These are phyloP conservation scores for Aspergillus sp. DNA, from an alignment of 2,329 filamentous ascomycete genomes.

Conservation along the genomic window DNA sequence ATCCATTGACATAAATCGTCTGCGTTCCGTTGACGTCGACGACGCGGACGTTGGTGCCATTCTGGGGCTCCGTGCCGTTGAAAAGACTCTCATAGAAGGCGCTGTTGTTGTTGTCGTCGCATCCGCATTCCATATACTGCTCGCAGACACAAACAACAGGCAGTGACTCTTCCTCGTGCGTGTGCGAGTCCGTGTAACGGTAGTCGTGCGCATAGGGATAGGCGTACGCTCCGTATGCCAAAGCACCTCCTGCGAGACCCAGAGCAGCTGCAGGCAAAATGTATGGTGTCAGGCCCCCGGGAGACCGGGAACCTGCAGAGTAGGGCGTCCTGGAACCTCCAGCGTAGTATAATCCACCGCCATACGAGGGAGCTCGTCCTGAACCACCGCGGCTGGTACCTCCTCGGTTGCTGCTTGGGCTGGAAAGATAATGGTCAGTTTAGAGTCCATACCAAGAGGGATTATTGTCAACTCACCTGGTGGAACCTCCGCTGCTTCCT, in stretches of 20 bases:
- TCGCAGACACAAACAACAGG: conserved; percentile 54
- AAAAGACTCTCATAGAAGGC: conserved; percentile 39
- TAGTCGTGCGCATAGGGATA: conserved; percentile 51
- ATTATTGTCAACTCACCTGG: conserved; percentile 11
- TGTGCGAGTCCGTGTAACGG: conserved; percentile 40
- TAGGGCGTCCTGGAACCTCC: conserved; percentile 50
- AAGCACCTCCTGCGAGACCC: conserved; percentile 47
- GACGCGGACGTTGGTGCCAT: conserved; percentile 33
- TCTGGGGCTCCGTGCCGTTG: conserved; percentile 33
- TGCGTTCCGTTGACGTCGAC: conserved; percentile 38
- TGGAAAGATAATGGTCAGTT: background rate
- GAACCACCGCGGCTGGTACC: conserved; percentile 31
- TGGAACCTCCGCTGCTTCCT: conserved; percentile 14
- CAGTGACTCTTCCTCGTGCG: conserved; percentile 42
- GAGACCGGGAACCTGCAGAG: conserved; percentile 37
- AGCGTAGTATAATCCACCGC: conserved; percentile 48
- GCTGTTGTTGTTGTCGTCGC: conserved; percentile 45
- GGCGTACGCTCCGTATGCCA: conserved; percentile 50
- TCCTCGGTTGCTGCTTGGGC: conserved; percentile 21
- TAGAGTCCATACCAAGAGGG: background rate
- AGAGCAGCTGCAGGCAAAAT: conserved; percentile 43
- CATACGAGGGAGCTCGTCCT: conserved; percentile 41
- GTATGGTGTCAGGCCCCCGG: conserved; percentile 44
- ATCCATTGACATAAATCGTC: conserved; percentile 44
- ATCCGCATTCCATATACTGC: conserved; percentile 50